Conservation (phyloP, 2,329 filamentous ascomycete genomes). For the Fusarium sambucinum region DNA sequence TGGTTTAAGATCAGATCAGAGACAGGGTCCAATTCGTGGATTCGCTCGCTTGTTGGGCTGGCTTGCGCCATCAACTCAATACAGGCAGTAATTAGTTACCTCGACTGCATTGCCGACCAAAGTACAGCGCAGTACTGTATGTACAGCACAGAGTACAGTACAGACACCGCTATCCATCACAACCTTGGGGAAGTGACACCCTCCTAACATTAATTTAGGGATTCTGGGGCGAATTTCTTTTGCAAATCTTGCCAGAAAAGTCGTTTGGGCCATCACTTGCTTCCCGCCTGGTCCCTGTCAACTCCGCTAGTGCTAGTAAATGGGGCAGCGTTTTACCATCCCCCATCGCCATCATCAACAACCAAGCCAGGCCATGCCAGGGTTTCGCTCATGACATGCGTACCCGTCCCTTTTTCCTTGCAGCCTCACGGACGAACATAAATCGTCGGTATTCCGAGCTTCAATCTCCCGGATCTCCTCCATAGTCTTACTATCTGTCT, state of each 20-base stretch:
- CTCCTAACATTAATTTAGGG: conserved; percentile 35
- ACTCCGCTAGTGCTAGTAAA: conserved; percentile 46
- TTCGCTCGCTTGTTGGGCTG: conserved; percentile 35
- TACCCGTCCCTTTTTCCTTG: conserved; percentile 43
- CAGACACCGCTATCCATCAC: conserved; percentile 21
- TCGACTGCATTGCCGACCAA: background rate
- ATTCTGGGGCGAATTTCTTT: conserved; percentile 45
- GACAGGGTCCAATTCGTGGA: conserved; percentile 32
- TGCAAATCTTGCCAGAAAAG: conserved; percentile 50
- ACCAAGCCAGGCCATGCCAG: conserved; percentile 30
- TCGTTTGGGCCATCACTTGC: conserved; percentile 44
- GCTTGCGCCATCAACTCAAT: conserved; percentile 46
- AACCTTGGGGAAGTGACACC: conserved; percentile 39
- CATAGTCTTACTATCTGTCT: conserved; percentile 16
- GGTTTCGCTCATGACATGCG: conserved; percentile 48
- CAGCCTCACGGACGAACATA: conserved; percentile 50
- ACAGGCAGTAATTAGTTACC: background rate
- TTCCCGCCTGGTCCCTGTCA: conserved; percentile 49
- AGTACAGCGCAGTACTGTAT: conserved; percentile 10
- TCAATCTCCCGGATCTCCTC: conserved; percentile 28
- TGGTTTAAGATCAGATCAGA: conserved; percentile 46
- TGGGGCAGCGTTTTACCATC: conserved; percentile 43
- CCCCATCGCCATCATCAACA: conserved; percentile 38
- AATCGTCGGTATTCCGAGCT: conserved; percentile 47
- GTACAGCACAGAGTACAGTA: conserved; percentile 10